Base-by-base conservation (phyloP, 2,329 filamentous ascomycete species). In the Calonectria fujianensis region DNA sequence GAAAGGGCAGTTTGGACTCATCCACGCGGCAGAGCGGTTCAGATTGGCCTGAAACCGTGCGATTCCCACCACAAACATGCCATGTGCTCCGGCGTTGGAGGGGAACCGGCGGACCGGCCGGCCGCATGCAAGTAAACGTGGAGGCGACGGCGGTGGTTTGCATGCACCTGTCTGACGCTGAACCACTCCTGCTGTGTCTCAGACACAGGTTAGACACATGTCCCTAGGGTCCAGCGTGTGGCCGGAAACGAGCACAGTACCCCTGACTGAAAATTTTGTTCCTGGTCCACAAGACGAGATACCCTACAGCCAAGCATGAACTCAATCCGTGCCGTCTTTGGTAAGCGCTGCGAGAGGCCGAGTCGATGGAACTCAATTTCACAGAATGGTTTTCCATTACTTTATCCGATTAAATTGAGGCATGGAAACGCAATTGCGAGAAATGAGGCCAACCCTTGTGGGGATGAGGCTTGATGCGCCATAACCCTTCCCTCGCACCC, bases 391-490 rank as follows among this genome's bases (percentile, higher is more conserved):
- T 2, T 20, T 20, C 45, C 45, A 24, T 48, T 24, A 48, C 45
- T 48, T 24, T 48, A 48, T 48, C 45, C n/a, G n/a, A 48, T 48
- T 48, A 48, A 13, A 48, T 48, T 48, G 45, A 48, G 45, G 45
- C 45, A 48, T 48, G n/a, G 45, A 48, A 48, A 48, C 9, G 45
- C 35, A 29, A 29, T 63, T 39, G 24, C 7, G 35, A 63, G n/a
- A 63, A 63, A 63, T 63, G 57, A 63, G 57, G 57, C 57, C 57
- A n/a, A 11, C 45, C 45, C 7, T 6, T 37, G 57, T 41, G 57
- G 57, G 32, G 35, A 63, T 37, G 41, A 24, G 8, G 35, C 35
- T 10, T n/a, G 20, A 37, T 63, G 24, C 24, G 37, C 13, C 37
- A 41, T 24, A 39, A 20, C 31, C 52, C 18, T 32, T 57, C 16